Conservation (phyloP, 352 stramenopile genomes). For the Globisporangium recalcitrans region DNA sequence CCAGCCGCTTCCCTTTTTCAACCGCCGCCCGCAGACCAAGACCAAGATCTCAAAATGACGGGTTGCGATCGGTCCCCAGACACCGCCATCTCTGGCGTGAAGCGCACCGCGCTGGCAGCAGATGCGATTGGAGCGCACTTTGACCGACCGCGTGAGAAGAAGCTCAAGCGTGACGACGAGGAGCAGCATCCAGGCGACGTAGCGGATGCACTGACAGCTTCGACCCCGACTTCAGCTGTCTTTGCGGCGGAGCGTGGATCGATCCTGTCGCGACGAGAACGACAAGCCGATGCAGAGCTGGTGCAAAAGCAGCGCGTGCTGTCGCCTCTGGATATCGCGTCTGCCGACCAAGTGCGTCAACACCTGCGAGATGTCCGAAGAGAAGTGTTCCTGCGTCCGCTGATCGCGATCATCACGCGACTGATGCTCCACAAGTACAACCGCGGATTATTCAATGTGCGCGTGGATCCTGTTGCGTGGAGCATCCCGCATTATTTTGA, state of each 20-base stretch:
- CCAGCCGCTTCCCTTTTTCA: background rate
- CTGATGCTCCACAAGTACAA: constrained; percentile 84
- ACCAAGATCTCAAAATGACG: constrained; percentile 7
- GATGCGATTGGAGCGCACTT: constrained; percentile 4
- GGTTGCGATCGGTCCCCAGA: background rate
- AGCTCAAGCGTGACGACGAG: constrained; percentile 30
- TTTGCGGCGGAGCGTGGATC: background rate
- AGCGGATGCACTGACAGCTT: constrained; percentile 4
- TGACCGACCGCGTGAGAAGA: constrained; percentile 39
- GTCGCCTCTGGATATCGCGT: constrained; percentile 59
- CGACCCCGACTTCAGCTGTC: background rate
- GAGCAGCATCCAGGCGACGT: background rate
- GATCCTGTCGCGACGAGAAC: constrained; percentile 4
- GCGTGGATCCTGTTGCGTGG: constrained; percentile 69
- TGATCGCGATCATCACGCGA: constrained; percentile 61
- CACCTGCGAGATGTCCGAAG: constrained; percentile 67
- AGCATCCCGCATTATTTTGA: constrained; percentile 84
- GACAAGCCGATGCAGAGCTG: background rate
- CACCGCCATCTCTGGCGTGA: background rate
- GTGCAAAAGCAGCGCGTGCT: constrained; percentile 19
- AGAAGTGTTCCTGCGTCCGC: constrained; percentile 57
- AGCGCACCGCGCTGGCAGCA: constrained; percentile 5
- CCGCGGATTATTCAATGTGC: constrained; percentile 75
- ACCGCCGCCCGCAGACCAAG: background rate
- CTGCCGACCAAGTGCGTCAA: constrained; percentile 56